These are phyloP conservation scores for Leishmania lainsoni DNA, from an alignment of 208 protist genomes.

Conservation along the genomic window DNA sequence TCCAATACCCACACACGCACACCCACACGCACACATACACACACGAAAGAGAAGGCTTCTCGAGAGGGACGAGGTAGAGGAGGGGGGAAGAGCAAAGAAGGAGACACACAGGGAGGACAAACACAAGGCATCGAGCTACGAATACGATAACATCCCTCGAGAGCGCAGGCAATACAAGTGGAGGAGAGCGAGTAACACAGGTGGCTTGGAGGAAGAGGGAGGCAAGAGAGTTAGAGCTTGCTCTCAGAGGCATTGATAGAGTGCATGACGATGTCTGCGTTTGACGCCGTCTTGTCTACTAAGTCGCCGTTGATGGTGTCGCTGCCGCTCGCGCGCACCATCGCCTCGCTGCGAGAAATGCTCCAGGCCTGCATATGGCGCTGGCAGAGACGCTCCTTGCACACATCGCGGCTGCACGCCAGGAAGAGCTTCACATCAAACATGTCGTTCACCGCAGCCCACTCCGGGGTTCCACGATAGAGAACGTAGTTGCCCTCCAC, in stretches of 20 bases:
- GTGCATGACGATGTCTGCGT: conserved; percentile 62
- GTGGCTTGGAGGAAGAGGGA: neutral
- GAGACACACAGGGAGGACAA: neutral
- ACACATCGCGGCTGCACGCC: conserved; percentile 40
- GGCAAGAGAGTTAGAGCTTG: conserved; percentile 15
- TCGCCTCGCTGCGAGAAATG: conserved; percentile 49
- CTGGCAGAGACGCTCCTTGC: conserved; percentile 52
- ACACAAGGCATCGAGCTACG: neutral
- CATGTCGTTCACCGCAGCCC: conserved; percentile 56
- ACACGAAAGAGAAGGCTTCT: neutral
- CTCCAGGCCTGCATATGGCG: conserved; percentile 80
- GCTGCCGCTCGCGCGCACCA: conserved; percentile 61
- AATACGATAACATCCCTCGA: neutral
- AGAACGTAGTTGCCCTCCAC: conserved; percentile 85
- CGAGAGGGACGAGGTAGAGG: too few species aligned
- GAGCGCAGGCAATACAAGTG: neutral
- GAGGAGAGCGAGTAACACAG: conserved; percentile 6
- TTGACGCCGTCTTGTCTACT: conserved; percentile 51
- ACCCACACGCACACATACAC: neutral
- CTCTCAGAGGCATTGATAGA: conserved; percentile 39
- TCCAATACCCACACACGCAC: neutral
- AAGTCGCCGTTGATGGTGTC: conserved; percentile 77
- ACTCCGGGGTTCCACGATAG: conserved; percentile 57
- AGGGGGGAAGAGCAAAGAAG: neutral
- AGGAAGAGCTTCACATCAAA: conserved; percentile 76